Base-by-base conservation (phyloP, 2,329 filamentous ascomycete species). In the Berkeleyomyces basicola region DNA sequence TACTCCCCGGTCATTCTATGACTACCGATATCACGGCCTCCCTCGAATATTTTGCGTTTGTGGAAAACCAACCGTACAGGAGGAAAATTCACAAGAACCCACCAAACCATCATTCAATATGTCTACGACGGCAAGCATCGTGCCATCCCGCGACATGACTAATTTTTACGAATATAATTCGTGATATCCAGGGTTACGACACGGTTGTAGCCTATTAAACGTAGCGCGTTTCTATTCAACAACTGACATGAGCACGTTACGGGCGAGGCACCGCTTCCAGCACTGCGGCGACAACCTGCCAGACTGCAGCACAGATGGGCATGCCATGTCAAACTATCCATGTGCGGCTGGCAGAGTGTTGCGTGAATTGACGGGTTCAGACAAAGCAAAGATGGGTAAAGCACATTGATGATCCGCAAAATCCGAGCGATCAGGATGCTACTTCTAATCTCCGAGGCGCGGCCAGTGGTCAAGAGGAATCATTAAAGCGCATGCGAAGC, bases 61-160 rank as follows among this genome's bases (percentile, higher is more conserved):
- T 96, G 90, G 79, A 79, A 88, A 73, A 80, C 79, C 62, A 80
- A 84, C 65, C 84, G 84, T 64, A 76, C 79, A 7, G 78, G 78
- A 68, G 96, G 92, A 92, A 96, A 96, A 73, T 97, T 96, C 77
- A 95, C 95, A 76, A 96, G 96, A 75, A 91, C 90, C 68, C 84
- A 90, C 70, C 91, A 96, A 73, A 88, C 85, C 68, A 78, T 96
- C 10, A 82, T 96, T 70, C 92, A 93, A 72, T 84, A 95, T 75
- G 75, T 87, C 55, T 88, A 95, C 71, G 84, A 88, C 67, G 75
- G 83, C 67, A n/a, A 81, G 84, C 68, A 80, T 82, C 66, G 81
- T 96, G 53, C 88, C 90, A 0, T 75, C 84, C 14, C 75, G 80
- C 64, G 82, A 92, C 73, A 84, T 88, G 64, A 74, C 81, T 57